Evolutionary conservation across 306 rosid genomes (phyloP), one percentile per base, ranked within the genome.

Genomic region (Castanea sativa): DNA sequence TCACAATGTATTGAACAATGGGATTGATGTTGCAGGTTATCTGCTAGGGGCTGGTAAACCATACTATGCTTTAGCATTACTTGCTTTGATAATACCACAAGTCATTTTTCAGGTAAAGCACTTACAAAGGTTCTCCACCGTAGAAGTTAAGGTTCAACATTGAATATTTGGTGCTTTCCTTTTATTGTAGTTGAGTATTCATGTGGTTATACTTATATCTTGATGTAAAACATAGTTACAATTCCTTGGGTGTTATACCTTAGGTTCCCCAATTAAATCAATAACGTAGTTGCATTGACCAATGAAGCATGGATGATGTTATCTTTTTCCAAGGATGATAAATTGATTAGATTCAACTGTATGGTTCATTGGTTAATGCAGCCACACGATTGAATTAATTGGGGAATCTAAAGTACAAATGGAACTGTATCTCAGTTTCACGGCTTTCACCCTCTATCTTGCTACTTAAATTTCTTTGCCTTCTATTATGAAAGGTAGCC

Each of bases 41-140:
- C 85, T 93, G 74, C 91, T 91, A 16, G 94, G 94, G 76, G 96
- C 94, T 63, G 98, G 92, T 58, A 95, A 95, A 76, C 98, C 99
- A 25, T 91, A 84, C 56, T 88, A 92, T 41, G 99, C 99, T 1
- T 82, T 95, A 73, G 98, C 93, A 76, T 90, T 95, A 71, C 85
- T 95, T 78, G 93, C 87, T 55, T 85, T 95, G 84, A 88, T 91
- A 74, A 65, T 58, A 80, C 99, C 99, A 13, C 99, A 95, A 85
- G 96, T 95, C 38, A 15, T 91, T 67, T 95, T 95, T 69, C 99
- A 95, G 98, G 99, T 93, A 88, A 71, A 78, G 35, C 61, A 19
- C n/a, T 69, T n/a, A 35, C 3, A 68, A 5, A 33, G 3, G 53
- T 35, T 35, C 51, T 67, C 18, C 45, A 35, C 6, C 1, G 53